These are phyloP conservation scores for Litchi chinensis DNA, from an alignment of 345 rosid genomes.

Conservation along the genomic window DNA sequence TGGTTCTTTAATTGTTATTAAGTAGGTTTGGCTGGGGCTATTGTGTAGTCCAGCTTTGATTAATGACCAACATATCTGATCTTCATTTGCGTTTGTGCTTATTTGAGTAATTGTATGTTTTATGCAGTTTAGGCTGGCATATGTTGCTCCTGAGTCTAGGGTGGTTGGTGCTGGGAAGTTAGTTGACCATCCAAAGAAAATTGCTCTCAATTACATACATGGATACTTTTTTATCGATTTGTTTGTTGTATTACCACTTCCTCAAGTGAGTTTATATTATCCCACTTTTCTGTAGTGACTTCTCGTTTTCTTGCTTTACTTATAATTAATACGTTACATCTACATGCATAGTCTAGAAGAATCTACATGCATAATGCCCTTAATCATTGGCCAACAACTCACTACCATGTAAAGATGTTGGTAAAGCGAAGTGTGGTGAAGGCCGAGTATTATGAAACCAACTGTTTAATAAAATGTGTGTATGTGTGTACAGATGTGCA, in stretches of 20 bases:
- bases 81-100: not conserved
- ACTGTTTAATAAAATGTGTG: not conserved
- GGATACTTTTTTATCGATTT: conserved; percentile 64
- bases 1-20: conserved; percentile 5
- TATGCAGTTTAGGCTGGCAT: conserved; percentile 85
- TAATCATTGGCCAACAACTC: not conserved
- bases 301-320: not conserved
- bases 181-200: conserved; percentile 79
- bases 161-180: conserved; percentile 89
- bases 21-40: not conserved
- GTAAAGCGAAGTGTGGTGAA: not conserved
- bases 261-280: conserved; percentile 60
- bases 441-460: not conserved
- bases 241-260: conserved; percentile 69
- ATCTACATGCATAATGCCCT: not conserved
- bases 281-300: not conserved
- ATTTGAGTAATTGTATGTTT: conserved; percentile 10
- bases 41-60: not conserved
- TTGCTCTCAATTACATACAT: conserved; percentile 60
- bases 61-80: not conserved
- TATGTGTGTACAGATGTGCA: not conserved
- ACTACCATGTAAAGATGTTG: not conserved
- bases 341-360: not conserved
- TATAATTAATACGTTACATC: not conserved
- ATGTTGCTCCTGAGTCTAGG: conserved; percentile 77